Conservation (phyloP, 2,329 filamentous ascomycete species). For the Rutstroemia sp. region DNA sequence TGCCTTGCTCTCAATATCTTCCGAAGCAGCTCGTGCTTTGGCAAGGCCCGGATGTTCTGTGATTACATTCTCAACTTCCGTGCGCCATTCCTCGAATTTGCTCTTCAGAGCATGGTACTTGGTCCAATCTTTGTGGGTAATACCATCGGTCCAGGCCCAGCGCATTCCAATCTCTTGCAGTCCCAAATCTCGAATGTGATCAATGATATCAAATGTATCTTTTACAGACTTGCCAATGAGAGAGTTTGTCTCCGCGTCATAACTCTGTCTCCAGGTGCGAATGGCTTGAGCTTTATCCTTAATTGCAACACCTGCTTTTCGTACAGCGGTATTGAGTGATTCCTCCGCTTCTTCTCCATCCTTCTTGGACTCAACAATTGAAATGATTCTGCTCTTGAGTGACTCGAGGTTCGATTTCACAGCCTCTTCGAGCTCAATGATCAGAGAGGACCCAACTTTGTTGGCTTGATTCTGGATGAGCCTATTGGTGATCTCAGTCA, state of each 20-base stretch:
- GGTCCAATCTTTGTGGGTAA: conserved; percentile 96
- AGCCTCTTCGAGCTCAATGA: conserved; percentile 61
- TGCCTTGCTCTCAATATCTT: conserved; percentile 65
- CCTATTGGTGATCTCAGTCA: conserved; percentile 64
- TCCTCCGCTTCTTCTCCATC: conserved; percentile 45
- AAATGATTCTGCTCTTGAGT: conserved; percentile 62
- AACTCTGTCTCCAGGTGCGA: conserved; percentile 53
- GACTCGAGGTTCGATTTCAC: conserved; percentile 54
- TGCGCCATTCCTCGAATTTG: conserved; percentile 77
- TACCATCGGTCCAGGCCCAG: conserved; percentile 92
- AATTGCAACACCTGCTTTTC: conserved; percentile 51
- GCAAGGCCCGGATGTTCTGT: conserved; percentile 64
- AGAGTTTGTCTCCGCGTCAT: conserved; percentile 47
- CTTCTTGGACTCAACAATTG: conserved; percentile 43
- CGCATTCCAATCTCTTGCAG: conserved; percentile 65
- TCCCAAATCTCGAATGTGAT: conserved; percentile 60
- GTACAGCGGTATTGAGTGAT: conserved; percentile 44
- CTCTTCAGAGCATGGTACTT: conserved; percentile 86
- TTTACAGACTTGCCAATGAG: conserved; percentile 51
- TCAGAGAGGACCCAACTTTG: conserved; percentile 56
- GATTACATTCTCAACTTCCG: conserved; percentile 71
- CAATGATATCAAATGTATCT: conserved; percentile 60
- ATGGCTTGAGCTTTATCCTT: conserved; percentile 58
- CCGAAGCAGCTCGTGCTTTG: conserved; percentile 58
- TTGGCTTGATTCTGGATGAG: conserved; percentile 59